Percentiles rank a stretch among this genome's conserved stretches.
Evolutionary conservation across 495 filamentous ascomycete genomes (phyloP).

Genomic region (Emericellopsis terricola): DNA sequence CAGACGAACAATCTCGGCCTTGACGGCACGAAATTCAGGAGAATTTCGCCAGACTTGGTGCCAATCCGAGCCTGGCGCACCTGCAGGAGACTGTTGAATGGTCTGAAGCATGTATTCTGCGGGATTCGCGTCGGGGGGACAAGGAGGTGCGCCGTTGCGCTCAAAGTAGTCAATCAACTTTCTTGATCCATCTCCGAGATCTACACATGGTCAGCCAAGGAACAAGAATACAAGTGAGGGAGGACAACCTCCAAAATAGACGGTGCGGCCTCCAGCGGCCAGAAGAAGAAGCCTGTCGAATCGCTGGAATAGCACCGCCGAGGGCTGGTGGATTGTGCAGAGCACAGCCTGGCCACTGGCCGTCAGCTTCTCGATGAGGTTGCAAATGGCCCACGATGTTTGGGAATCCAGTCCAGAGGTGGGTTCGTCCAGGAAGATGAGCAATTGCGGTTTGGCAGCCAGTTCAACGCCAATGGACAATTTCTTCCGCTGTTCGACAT

Average conservation of each 20-base stretch:
- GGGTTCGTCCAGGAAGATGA: constrained; percentile 66
- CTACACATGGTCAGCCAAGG: too few species aligned
- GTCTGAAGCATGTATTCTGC: constrained; percentile 83
- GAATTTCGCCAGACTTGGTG: constrained; percentile 53
- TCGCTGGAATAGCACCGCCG: constrained; percentile 48
- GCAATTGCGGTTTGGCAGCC: constrained; percentile 62
- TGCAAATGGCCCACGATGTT: constrained; percentile 63
- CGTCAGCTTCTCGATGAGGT: constrained; percentile 70
- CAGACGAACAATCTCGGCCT: constrained; percentile 45
- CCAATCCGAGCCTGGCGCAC: constrained; percentile 41
- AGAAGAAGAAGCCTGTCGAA: constrained; percentile 58
- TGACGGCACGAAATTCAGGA: constrained; percentile 40
- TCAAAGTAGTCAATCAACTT: constrained; percentile 27
- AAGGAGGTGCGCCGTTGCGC: constrained; percentile 45
- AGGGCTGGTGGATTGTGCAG: constrained; percentile 67
- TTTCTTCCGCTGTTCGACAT: constrained; percentile 37
- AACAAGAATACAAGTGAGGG: too few species aligned
- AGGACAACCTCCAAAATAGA: constrained; percentile 60
- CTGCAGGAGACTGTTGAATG: constrained; percentile 63
- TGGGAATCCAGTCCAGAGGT: constrained; percentile 77
- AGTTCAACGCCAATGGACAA: constrained; percentile 87
- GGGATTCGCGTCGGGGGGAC: constrained; percentile 43
- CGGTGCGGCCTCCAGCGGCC: constrained; percentile 44
- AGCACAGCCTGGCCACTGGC: constrained; percentile 52
- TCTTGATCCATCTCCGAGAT: constrained; percentile 24